Evolutionary conservation across 140 eudicot genomes (phyloP).

Genomic region (Eryngium alpinum): DNA sequence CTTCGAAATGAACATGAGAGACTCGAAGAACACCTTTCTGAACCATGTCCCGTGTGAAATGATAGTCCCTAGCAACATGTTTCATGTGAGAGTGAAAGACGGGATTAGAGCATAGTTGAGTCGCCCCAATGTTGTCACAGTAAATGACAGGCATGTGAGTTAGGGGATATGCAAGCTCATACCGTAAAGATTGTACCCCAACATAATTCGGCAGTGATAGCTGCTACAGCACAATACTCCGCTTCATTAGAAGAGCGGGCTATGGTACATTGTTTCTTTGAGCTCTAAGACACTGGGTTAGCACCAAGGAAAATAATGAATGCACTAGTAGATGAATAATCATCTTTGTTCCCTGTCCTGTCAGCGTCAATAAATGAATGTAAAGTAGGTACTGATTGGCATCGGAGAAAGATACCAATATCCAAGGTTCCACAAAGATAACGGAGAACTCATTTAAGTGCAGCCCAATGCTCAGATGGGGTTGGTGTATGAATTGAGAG

Average conservation of each 20-base stretch:
- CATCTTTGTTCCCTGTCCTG: background rate
- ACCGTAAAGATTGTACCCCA: background rate
- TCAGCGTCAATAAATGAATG: background rate
- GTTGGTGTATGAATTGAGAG: too few species aligned
- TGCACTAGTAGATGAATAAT: background rate
- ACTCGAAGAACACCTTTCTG: too few species aligned
- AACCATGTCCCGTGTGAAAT: background rate
- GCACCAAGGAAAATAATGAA: background rate
- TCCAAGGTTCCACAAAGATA: background rate
- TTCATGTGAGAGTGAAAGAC: too few species aligned
- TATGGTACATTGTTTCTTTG: background rate
- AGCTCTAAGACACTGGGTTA: background rate
- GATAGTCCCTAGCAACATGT: background rate
- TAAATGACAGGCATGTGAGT: background rate
- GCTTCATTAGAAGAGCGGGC: background rate
- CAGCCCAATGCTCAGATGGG: background rate
- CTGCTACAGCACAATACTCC: background rate
- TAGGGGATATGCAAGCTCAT: background rate
- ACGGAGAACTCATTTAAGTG: background rate
- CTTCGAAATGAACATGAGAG: too few species aligned
- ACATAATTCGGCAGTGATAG: background rate
- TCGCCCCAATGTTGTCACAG: background rate
- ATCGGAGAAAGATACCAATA: background rate
- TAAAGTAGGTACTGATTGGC: background rate
- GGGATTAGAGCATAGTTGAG: background rate